Conservation (phyloP, 164 flowering plant genomes). For the Umbellularia californica region DNA sequence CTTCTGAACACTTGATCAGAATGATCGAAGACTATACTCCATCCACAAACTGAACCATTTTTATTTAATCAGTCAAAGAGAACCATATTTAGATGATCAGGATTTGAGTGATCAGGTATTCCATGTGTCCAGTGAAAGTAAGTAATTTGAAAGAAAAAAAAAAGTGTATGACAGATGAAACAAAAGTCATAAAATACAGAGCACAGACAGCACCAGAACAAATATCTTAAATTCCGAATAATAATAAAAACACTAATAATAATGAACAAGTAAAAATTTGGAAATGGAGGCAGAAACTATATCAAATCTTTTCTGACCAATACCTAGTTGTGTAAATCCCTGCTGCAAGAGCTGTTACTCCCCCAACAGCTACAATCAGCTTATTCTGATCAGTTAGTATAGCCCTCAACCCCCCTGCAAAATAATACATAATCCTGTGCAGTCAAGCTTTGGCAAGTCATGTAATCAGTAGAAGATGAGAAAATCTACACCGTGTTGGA, state of each 20-base stretch:
- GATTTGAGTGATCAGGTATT: neutral
- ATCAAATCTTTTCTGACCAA: neutral
- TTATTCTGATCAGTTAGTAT: constrained; percentile 91
- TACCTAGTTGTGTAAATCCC: constrained; percentile 96
- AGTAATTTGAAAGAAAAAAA: too few relatives aligned
- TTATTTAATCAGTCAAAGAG: neutral
- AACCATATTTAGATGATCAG: neutral
- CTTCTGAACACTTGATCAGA: neutral
- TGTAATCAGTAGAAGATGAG: neutral
- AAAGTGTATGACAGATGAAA: too few relatives aligned
- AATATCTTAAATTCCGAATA: neutral
- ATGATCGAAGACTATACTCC: neutral
- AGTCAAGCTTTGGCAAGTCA: neutral
- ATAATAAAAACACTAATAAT: too few relatives aligned
- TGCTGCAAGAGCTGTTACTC: constrained; percentile 95
- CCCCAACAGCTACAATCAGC: constrained; percentile 89
- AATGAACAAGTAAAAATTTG: too few relatives aligned
- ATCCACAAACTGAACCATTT: neutral
- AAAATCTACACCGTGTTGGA: neutral
- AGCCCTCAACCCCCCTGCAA: constrained; percentile 76
- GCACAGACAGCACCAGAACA: neutral
- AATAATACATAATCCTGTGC: neutral
- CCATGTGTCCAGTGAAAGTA: neutral
- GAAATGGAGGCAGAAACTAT: neutral
- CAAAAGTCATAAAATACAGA: neutral